phyloP scores from a whole-genome alignment of 2,329 filamentous ascomycete species.

The Penicillium italicum region DNA sequence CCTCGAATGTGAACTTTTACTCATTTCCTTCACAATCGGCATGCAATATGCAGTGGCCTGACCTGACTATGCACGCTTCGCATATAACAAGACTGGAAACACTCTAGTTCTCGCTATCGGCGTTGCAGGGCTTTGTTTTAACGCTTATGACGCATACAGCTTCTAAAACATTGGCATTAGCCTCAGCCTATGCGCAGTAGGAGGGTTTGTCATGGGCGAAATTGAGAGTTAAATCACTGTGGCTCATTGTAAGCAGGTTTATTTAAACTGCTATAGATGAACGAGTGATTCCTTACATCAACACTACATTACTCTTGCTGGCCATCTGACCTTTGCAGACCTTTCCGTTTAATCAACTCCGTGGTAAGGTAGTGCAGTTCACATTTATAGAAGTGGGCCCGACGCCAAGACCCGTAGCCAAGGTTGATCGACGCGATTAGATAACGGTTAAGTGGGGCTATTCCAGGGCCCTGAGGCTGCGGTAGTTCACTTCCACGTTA shows the following conservation, averaged over 20 bases:
- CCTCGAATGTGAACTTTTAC: constrained; percentile 34
- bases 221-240: background rate
- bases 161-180: constrained; percentile 54
- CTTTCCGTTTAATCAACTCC: no score
- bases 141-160: constrained; percentile 50
- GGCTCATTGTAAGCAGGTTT: background rate
- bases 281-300: background rate
- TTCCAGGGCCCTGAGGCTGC: background rate
- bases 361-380: no score
- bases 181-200: constrained; percentile 55
- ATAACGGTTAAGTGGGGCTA: background rate
- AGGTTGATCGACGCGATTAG: background rate
- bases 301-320: background rate
- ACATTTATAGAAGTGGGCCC: background rate
- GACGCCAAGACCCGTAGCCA: background rate
- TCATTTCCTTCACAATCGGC: constrained; percentile 40
- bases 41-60: constrained; percentile 57
- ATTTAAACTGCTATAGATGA: background rate
- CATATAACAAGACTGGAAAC: constrained; percentile 64
- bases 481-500: background rate
- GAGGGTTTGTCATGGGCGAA: constrained; percentile 32
- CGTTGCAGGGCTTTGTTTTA: constrained; percentile 45
- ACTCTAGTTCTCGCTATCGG: constrained; percentile 59
- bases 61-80: constrained; percentile 59
- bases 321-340: no score